phyloP scores from a whole-genome alignment of 1,139 yeast species.

The Geotrichum phurueaensis region DNA sequence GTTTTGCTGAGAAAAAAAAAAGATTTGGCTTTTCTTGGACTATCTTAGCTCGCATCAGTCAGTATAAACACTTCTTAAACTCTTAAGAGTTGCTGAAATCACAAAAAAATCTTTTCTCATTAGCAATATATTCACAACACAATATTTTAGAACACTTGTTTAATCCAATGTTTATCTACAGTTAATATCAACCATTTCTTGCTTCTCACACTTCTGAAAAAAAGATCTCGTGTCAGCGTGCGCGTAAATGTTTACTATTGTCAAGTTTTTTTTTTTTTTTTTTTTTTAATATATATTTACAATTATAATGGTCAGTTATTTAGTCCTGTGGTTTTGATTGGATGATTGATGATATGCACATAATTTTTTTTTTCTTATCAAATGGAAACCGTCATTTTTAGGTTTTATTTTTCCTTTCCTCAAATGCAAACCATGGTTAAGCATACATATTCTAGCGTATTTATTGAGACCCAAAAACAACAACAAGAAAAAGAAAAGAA shows the following conservation, averaged over 20 bases:
- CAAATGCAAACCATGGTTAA: too few species aligned
- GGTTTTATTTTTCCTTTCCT: not conserved
- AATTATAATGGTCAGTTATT: not conserved
- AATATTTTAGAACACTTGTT: too few species aligned
- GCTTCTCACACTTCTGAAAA: too few species aligned
- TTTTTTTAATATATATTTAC: not conserved
- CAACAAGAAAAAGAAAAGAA: not conserved
- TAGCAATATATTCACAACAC: too few species aligned
- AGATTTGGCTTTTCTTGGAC: not conserved
- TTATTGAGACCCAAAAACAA: not conserved
- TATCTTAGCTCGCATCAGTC: not conserved
- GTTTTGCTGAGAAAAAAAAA: not conserved
- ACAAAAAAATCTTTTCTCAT: too few species aligned
- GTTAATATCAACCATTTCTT: too few species aligned
- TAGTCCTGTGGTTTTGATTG: not conserved
- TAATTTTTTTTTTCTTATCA: not conserved
- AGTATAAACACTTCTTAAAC: not conserved
- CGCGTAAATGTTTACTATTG: too few species aligned
- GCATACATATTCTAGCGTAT: too few species aligned
- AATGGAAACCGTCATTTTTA: not conserved
- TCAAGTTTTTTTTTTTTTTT: too few species aligned
- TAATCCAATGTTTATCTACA: too few species aligned
- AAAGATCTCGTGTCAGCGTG: too few species aligned
- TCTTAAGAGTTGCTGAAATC: too few species aligned
- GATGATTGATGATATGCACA: not conserved